phyloP scores from a whole-genome alignment of 345 rosid species.

The Murraya koenigii region DNA sequence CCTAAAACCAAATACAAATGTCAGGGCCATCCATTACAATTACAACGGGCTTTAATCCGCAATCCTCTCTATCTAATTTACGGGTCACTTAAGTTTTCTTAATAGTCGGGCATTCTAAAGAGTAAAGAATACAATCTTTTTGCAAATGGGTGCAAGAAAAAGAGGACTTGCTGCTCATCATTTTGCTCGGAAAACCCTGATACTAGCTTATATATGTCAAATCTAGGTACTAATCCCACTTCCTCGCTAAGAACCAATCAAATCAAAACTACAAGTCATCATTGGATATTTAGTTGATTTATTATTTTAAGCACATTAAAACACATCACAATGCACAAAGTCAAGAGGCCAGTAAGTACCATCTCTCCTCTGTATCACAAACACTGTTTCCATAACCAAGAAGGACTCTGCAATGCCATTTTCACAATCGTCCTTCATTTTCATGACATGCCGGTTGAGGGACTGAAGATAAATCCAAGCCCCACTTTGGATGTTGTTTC shows the following conservation, averaged over 20 bases:
- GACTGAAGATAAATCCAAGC: slow-evolving; percentile 1
- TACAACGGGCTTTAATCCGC: no score
- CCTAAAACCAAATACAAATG: no score
- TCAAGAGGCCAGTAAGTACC: neutral
- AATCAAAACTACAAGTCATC: neutral
- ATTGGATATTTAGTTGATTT: neutral
- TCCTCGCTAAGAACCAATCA: neutral
- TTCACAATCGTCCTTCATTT: neutral
- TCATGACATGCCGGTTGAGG: neutral
- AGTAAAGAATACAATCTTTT: no score
- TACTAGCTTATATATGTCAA: neutral
- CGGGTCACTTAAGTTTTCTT: no score
- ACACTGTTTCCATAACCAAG: neutral
- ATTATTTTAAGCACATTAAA: neutral
- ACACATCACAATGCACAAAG: neutral
- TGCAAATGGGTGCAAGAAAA: no score
- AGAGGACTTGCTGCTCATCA: no score
- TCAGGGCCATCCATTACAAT: no score
- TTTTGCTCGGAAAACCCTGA: no score
- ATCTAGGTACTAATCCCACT: neutral
- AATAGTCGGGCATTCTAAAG: no score
- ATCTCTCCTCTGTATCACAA: neutral
- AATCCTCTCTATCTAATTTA: no score
- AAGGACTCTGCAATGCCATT: neutral
- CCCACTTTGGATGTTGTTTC: slow-evolving; percentile 2